These are phyloP conservation scores for Beauveria varroae DNA, from an alignment of 2,329 filamentous ascomycete species.

Conservation along the genomic window DNA sequence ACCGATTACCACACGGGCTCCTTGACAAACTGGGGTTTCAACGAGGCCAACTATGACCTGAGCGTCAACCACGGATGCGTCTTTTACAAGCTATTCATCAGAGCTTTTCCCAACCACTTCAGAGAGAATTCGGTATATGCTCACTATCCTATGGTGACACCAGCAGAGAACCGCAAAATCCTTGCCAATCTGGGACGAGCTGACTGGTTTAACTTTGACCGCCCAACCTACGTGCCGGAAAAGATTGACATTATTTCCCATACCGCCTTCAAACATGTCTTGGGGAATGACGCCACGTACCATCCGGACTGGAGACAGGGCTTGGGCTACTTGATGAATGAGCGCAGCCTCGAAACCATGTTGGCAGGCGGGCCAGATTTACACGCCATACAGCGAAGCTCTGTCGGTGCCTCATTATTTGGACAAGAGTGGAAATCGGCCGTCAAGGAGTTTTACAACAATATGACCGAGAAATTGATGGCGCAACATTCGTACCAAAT, in stretches of 20 bases:
- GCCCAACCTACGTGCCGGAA: conserved; percentile 44
- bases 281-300: conserved; percentile 55
- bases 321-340: conserved; percentile 54
- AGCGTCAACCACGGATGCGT: conserved; percentile 73
- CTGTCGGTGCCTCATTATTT: conserved; percentile 52
- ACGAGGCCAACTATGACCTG: conserved; percentile 64
- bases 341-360: conserved; percentile 46
- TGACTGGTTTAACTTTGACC: conserved; percentile 61
- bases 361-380: conserved; percentile 43
- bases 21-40: conserved; percentile 79
- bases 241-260: conserved; percentile 54
- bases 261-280: conserved; percentile 51
- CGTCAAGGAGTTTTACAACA: conserved; percentile 60
- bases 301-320: conserved; percentile 57
- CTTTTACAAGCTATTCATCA: conserved; percentile 76
- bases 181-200: conserved; percentile 59
- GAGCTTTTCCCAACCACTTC: conserved; percentile 76
- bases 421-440: conserved; percentile 53
- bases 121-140: conserved; percentile 71
- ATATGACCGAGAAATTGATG: conserved; percentile 55
- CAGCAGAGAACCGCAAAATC: conserved; percentile 64
- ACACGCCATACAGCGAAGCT: conserved; percentile 42
- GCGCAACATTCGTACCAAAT: conserved; percentile 58
- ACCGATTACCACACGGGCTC: conserved; percentile 66
- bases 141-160: conserved; percentile 67